phyloP scores from a whole-genome alignment of 768 basidiomycete genomes.

The Tricholoma furcatifolium region DNA sequence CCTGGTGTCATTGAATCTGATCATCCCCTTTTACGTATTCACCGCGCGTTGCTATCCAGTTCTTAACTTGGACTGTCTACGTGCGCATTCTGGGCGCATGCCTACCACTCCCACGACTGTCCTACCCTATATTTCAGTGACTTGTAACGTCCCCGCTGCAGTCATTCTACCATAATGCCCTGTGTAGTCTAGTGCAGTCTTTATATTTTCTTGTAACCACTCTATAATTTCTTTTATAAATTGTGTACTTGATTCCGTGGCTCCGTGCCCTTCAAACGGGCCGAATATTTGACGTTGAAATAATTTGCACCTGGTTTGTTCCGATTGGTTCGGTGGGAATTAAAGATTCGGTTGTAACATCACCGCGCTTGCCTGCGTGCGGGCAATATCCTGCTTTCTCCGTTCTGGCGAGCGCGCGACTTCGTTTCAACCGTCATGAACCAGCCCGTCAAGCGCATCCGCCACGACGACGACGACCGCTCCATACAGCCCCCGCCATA shows the following conservation, averaged over 20 bases:
- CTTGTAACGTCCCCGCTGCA: slow-evolving; percentile 11
- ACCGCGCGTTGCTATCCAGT: slow-evolving; percentile 45
- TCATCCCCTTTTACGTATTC: slow-evolving; percentile 45
- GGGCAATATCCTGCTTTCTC: slow-evolving; percentile 55
- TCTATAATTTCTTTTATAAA: too few species aligned
- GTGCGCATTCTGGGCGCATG: slow-evolving; percentile 47
- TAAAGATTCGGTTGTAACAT: slow-evolving; percentile 43
- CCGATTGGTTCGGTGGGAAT: slow-evolving; percentile 70
- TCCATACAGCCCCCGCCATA: slow-evolving; percentile 21
- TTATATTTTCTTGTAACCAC: slow-evolving; percentile 17
- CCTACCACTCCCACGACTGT: slow-evolving; percentile 48
- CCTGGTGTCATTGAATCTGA: slow-evolving; percentile 30
- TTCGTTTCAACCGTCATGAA: slow-evolving; percentile 50
- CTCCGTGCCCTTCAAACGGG: slow-evolving; percentile 12
- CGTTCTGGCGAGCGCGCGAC: slow-evolving; percentile 46
- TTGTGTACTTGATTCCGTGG: not conserved
- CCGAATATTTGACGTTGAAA: slow-evolving; percentile 18
- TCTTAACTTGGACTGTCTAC: slow-evolving; percentile 42
- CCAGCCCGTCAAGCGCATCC: slow-evolving; percentile 49
- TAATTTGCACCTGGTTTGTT: slow-evolving; percentile 41
- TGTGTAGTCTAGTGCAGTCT: slow-evolving; percentile 10
- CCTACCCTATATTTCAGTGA: slow-evolving; percentile 32
- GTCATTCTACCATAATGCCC: slow-evolving; percentile 17
- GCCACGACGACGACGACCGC: slow-evolving; percentile 41
- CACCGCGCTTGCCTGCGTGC: slow-evolving; percentile 67